Evolutionary conservation across 441 rosid genomes (phyloP), one percentile per base, ranked within the genome.

Genomic region (Erysimum pusillum): DNA sequence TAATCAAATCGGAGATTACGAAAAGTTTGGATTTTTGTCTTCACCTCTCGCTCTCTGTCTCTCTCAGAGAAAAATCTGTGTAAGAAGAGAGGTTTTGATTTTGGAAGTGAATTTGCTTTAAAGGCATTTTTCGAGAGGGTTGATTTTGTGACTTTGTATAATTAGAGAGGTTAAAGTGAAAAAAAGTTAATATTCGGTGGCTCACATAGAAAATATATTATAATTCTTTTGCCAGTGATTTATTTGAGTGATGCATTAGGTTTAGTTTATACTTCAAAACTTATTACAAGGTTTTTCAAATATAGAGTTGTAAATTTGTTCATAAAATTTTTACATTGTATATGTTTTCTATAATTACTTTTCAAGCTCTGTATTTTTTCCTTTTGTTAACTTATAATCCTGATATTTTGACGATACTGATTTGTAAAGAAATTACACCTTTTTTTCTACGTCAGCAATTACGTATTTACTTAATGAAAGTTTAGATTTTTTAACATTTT

Each of bases 21-120:
- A 18, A 70, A 58, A 70, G 35, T 59, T 46, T 36, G 31, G 48
- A 15, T 9, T 28, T 68, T 9, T 68, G 18, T 69, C 32, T 44
- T 9, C 28, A 2, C 1, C 10, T 17, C 36, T 17, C 36, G 56
- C 20, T 51, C 57, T 61, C 56, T 51, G 35, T 56, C 64, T 72
- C 52, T 49, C 13, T 49, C 52, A 2, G 20, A 2, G 34, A 53
- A 53, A 6, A 22, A 9, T 11, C 11, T 22, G 58, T 53, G 63
- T 54, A 36, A 74, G 31, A 74, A 45, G 53, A 34, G 51, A 65
- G 59, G 64, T 56, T 74, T 74, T 45, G 65, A 74, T 73, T 65
- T 42, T 54, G 48, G 63, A 52, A n/a, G 53, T 72, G 67, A 32
- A 15, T 39, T 73, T 73, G 53, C 11, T 48, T 48, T 42, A 36